phyloP scores from a whole-genome alignment of 1,284 basidiomycete genomes.

The Ceratobasidium sp. region DNA sequence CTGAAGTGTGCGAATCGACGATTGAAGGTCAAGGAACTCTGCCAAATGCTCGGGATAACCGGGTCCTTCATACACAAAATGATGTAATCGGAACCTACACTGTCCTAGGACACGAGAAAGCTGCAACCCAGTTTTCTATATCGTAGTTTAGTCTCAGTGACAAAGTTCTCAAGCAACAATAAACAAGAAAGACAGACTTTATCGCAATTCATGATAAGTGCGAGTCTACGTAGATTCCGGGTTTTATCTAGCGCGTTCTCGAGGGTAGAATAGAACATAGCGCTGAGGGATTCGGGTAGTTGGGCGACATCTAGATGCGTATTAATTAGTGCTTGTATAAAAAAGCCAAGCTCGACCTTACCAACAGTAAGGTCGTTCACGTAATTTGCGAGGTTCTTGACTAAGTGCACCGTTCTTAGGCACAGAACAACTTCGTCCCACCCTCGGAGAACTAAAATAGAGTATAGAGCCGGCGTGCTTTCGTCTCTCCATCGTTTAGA shows the following conservation, averaged over 20 bases:
- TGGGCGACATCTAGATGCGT: conserved; percentile 5
- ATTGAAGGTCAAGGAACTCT: conserved; percentile 33
- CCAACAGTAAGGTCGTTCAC: conserved; percentile 38
- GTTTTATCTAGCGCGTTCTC: conserved; percentile 32
- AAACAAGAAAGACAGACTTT: conserved; percentile 7
- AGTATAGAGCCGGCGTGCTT: conserved; percentile 25
- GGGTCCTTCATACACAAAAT: conserved; percentile 38
- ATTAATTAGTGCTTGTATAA: background rate
- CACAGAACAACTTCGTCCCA: conserved; percentile 42
- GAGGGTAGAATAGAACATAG: conserved; percentile 26
- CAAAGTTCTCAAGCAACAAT: background rate
- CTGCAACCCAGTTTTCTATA: background rate
- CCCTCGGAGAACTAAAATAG: conserved; percentile 28
- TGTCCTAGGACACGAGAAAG: conserved; percentile 2
- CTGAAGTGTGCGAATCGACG: conserved; percentile 38
- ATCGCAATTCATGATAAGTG: conserved; percentile 12
- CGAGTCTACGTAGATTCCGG: conserved; percentile 31
- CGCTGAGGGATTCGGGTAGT: conserved; percentile 16
- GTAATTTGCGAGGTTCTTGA: background rate
- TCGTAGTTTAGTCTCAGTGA: background rate
- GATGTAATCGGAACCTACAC: conserved; percentile 37
- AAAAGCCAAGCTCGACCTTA: background rate
- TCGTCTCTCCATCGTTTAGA: conserved; percentile 35
- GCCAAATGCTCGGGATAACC: background rate
- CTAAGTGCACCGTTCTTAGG: conserved; percentile 13